Evolutionary conservation across 148 eudicot species (phyloP).

Genomic region (Mesembryanthemum crystallinum): DNA sequence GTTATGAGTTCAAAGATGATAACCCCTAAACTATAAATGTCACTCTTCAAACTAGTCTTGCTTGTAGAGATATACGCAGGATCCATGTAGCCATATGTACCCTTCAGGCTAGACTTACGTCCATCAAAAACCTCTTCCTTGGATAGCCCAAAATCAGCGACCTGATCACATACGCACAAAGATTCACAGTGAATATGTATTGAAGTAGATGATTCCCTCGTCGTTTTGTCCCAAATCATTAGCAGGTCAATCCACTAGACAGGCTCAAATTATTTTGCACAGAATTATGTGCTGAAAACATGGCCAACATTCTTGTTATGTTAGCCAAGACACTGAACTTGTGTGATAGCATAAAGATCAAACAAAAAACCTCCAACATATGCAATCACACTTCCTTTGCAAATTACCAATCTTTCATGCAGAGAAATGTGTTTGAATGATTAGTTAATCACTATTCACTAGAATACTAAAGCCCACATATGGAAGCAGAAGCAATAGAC

Average conservation of each 20-base stretch:
- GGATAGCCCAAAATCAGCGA: slow-evolving; percentile 97
- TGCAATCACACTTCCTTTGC: not conserved
- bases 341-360: no score
- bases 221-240: no score
- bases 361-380: not conserved
- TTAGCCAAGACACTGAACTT: no score
- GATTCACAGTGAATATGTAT: not conserved
- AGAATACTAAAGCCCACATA: not conserved
- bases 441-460: not conserved
- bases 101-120: slow-evolving; percentile 81
- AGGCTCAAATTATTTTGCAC: no score
- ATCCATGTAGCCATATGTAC: slow-evolving; percentile 97
- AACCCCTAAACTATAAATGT: slow-evolving; percentile 88
- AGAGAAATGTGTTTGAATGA: not conserved
- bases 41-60: slow-evolving; percentile 78
- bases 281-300: no score
- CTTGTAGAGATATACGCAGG: slow-evolving; percentile 80
- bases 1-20: slow-evolving; percentile 94
- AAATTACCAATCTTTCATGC: no score
- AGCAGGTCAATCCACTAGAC: no score
- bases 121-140: slow-evolving; percentile 83
- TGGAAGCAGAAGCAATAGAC: not conserved
- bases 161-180: slow-evolving; percentile 40
- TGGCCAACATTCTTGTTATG: no score
- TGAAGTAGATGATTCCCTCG: not conserved